Base-by-base conservation (phyloP, 2,329 filamentous ascomycete species). In the Penicillium sp. region DNA sequence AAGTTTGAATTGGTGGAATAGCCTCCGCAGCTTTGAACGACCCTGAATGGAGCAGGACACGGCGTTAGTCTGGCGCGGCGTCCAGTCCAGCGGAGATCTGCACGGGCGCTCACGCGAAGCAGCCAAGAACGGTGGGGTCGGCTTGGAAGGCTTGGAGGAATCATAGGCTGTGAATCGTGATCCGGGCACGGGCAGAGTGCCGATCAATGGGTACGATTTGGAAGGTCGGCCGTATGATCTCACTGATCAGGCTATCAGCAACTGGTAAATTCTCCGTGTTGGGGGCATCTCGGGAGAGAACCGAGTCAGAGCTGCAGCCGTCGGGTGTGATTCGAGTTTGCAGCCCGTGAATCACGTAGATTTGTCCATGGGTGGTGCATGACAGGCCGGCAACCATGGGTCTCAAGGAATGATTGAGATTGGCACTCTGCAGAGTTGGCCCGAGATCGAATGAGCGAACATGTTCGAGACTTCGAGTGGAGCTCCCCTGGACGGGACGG, bases 101-200 rank as follows among this genome's bases (percentile, higher is more conserved):
- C 63, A 67, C 57, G 62, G 53, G 50, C 37, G 47, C 38, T 52
- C 53, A 34, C 60, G 56, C 25, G 57, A 62, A 59, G 55, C 38
- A 62, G 60, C 58, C 55, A 64, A 67, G 63, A 64, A 67, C 63
- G 60, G 61, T 63, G 60, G 63, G 54, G 60, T 54, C 20, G 38
- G 37, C n/a, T 56, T 43, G 22, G n/a, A 14, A 51, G 20, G 22
- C 11, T 37, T 59, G 28, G 54, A 45, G 39, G 63, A 67, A 62
- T 63, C 61, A 65, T 28, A 55, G 53, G 45, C 41, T 31, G 42
- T 45, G 47, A 56, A 62, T 64, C 62, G 45, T 37, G 57, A 63
- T 66, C 52, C 10, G 31, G 28, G 17, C 25, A 50, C 41, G 37
- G 35, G 28, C 22, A 34, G 20, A 43, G 35, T 54, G 57, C 54